Evolutionary conservation across 495 filamentous ascomycete species (phyloP).

Genomic region (Penicillium diatomitis): DNA sequence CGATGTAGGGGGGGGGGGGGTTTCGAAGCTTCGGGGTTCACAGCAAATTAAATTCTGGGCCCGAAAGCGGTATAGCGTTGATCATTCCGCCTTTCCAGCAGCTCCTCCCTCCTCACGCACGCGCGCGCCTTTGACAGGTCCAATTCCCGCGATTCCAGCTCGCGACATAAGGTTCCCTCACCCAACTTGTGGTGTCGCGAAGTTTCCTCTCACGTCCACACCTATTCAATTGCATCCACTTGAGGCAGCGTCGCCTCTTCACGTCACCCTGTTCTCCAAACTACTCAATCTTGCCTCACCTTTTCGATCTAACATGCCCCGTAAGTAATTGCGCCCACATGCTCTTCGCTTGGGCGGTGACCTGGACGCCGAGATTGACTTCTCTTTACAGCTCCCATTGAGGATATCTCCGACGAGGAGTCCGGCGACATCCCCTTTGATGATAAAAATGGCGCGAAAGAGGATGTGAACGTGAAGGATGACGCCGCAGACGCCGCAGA

Average conservation of each 20-base stretch:
- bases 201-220: neutral
- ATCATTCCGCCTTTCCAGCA: conserved; percentile 18
- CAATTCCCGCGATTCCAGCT: neutral
- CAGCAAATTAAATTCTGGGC: conserved; percentile 29
- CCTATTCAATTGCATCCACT: neutral
- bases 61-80: conserved; percentile 29
- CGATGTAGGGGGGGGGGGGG: conserved; percentile 16
- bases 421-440: conserved; percentile 35
- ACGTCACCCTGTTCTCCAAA: conserved; percentile 30
- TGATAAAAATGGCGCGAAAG: conserved; percentile 12
- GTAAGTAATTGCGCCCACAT: conserved; percentile 22
- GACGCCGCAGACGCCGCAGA: conserved; percentile 18
- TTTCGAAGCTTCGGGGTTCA: conserved; percentile 11
- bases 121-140: neutral
- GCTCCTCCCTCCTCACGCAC: conserved; percentile 5
- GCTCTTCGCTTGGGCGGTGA: conserved; percentile 2
- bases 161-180: neutral
- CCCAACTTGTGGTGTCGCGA: neutral
- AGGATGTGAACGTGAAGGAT: conserved; percentile 2
- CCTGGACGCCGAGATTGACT: conserved; percentile 2
- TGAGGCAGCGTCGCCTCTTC: conserved; percentile 1
- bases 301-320: conserved; percentile 25
- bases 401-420: conserved; percentile 39
- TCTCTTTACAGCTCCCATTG: conserved; percentile 28
- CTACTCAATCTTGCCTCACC: conserved; percentile 19